Conservation (phyloP, 2,329 filamentous ascomycete species). For the Fusarium torulosum region DNA sequence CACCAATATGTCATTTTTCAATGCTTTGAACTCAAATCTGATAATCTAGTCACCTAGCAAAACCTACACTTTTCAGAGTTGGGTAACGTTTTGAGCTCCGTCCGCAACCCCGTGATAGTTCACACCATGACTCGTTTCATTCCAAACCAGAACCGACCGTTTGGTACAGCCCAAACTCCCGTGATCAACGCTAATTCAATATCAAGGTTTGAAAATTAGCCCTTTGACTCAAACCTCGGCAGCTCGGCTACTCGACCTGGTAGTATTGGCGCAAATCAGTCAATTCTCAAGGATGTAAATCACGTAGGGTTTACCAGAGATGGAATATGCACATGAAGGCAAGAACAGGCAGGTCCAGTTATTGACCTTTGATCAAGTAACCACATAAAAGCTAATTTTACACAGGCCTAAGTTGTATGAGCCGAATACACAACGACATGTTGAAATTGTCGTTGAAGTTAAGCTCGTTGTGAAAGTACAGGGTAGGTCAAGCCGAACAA, state of each 20-base stretch:
- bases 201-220: background rate
- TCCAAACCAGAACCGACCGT: conserved; percentile 4
- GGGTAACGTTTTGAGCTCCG: background rate
- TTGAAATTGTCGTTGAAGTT: background rate
- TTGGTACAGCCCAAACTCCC: background rate
- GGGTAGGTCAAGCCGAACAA: background rate
- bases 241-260: background rate
- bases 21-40: too few species aligned
- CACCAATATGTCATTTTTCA: background rate
- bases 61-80: background rate
- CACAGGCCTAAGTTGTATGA: background rate
- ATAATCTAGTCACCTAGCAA: background rate
- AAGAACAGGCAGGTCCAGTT: too few species aligned
- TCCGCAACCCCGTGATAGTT: background rate
- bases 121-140: conserved; percentile 21
- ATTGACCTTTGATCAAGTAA: too few species aligned
- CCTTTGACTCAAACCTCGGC: background rate
- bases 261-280: background rate
- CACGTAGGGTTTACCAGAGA: background rate
- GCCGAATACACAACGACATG: background rate
- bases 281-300: background rate
- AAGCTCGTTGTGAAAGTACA: background rate
- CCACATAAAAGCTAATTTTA: background rate
- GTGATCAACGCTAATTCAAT: background rate
- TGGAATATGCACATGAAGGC: background rate